phyloP scores from a whole-genome alignment of 139 green algal genomes.

The Coelastrella sp. region DNA sequence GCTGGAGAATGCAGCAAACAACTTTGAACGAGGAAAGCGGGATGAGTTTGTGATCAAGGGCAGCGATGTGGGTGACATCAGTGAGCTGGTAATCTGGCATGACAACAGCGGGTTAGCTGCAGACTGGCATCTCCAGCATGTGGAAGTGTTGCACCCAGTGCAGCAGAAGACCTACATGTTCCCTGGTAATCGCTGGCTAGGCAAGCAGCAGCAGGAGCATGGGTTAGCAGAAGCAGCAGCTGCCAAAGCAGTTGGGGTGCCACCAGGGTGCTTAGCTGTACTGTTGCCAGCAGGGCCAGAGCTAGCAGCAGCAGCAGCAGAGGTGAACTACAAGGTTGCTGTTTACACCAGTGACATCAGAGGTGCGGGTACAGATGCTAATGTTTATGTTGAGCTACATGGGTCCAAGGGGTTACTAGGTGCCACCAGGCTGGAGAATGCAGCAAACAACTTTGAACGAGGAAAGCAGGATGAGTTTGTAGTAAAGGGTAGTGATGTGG shows the following conservation, averaged over 20 bases:
- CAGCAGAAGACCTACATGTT: slow-evolving; percentile 55
- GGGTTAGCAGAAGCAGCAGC: slow-evolving; percentile 24
- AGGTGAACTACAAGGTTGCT: slow-evolving; percentile 56
- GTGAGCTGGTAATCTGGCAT: slow-evolving; percentile 61
- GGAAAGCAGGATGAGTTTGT: slow-evolving; percentile 68
- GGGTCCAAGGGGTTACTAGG: slow-evolving; percentile 65
- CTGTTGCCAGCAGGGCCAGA: neutral
- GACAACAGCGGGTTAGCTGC: slow-evolving; percentile 51
- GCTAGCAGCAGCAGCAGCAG: neutral
- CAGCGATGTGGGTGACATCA: slow-evolving; percentile 64
- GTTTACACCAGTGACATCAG: slow-evolving; percentile 67
- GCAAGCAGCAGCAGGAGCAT: no score
- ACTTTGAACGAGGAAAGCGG: slow-evolving; percentile 61
- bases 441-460: slow-evolving; percentile 69
- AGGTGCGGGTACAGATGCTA: slow-evolving; percentile 73
- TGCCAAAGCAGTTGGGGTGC: slow-evolving; percentile 56
- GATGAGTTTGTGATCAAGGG: slow-evolving; percentile 67
- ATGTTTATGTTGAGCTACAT: slow-evolving; percentile 65
- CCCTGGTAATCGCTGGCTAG: no score
- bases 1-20: slow-evolving; percentile 58
- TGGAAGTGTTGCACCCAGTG: slow-evolving; percentile 65
- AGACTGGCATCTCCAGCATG: no score
- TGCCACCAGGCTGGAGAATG: slow-evolving; percentile 62
- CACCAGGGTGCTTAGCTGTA: slow-evolving; percentile 26
- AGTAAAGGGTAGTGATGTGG: no score